phyloP scores from a whole-genome alignment of 2,329 filamentous ascomycete species.

The Coniochaeta prunicola region DNA sequence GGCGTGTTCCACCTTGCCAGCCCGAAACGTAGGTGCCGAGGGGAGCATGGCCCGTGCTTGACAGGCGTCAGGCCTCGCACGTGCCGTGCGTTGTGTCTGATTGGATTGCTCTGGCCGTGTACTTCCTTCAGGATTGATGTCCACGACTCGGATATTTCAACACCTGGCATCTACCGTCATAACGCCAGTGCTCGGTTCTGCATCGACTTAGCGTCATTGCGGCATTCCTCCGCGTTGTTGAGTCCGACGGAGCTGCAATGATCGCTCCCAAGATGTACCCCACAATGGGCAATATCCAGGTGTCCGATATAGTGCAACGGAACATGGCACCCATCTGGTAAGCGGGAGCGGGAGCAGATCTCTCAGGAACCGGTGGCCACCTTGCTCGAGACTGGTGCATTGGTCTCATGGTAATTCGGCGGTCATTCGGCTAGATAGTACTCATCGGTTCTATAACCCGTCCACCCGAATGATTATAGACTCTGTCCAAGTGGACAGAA shows the following conservation, averaged over 20 bases:
- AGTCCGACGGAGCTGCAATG: neutral
- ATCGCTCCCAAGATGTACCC: neutral
- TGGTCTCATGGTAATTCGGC: neutral
- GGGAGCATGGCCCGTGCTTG: neutral
- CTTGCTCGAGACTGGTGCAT: neutral
- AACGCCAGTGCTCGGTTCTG: no score
- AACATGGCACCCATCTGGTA: neutral
- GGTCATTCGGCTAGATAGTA: neutral
- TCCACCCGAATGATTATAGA: neutral
- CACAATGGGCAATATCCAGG: neutral
- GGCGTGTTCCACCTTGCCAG: neutral
- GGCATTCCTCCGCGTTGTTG: no score
- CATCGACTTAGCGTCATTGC: no score
- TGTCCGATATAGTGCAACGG: constrained; percentile 2
- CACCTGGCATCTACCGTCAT: no score
- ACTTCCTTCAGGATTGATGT: no score
- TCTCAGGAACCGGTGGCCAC: neutral
- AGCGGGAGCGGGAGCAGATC: neutral
- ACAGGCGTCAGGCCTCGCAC: neutral
- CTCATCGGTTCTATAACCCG: neutral
- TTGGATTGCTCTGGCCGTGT: no score
- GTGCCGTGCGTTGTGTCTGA: neutral
- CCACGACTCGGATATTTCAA: no score
- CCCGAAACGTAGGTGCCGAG: neutral
- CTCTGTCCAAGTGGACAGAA: neutral